Evolutionary conservation across 805 yeast species (phyloP).

Genomic region (Pachysolen tannophilus): DNA sequence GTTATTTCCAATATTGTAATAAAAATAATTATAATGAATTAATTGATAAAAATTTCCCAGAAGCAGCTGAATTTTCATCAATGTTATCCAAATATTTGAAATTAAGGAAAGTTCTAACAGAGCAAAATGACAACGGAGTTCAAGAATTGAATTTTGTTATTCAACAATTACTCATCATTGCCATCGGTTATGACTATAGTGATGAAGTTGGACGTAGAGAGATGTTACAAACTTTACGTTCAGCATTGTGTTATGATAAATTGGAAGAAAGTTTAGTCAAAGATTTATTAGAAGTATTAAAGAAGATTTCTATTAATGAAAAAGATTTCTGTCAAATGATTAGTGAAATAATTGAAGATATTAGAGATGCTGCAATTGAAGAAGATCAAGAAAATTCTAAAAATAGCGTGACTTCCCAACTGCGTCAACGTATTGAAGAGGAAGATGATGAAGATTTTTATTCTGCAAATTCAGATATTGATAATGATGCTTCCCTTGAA

Average conservation of each 20-base stretch:
- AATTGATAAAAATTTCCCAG: conserved; percentile 70
- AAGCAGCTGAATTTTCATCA: conserved; percentile 61
- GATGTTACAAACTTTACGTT: conserved; percentile 52
- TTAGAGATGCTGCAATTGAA: conserved; percentile 56
- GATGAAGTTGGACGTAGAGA: conserved; percentile 88
- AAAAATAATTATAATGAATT: conserved; percentile 42
- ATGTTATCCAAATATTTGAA: conserved; percentile 48
- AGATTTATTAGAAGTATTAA: conserved; percentile 55
- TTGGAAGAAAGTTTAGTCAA: conserved; percentile 47
- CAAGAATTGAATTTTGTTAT: conserved; percentile 65
- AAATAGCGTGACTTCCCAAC: conserved; percentile 30
- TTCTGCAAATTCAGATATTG: conserved; percentile 16
- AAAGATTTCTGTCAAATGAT: conserved; percentile 78
- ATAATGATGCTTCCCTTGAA: conserved; percentile 18
- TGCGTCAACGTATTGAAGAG: no score
- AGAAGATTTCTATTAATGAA: conserved; percentile 67
- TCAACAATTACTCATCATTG: conserved; percentile 61
- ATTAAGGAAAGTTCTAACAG: conserved; percentile 27
- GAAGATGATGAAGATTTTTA: not conserved
- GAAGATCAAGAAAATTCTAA: conserved; percentile 35
- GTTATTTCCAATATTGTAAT: conserved; percentile 57
- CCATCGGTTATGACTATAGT: conserved; percentile 71
- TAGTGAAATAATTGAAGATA: conserved; percentile 79
- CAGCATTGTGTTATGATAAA: conserved; percentile 48
- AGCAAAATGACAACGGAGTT: conserved; percentile 32